Evolutionary conservation across 805 yeast species (phyloP).

Genomic region (Tetrapisispora phaffii): DNA sequence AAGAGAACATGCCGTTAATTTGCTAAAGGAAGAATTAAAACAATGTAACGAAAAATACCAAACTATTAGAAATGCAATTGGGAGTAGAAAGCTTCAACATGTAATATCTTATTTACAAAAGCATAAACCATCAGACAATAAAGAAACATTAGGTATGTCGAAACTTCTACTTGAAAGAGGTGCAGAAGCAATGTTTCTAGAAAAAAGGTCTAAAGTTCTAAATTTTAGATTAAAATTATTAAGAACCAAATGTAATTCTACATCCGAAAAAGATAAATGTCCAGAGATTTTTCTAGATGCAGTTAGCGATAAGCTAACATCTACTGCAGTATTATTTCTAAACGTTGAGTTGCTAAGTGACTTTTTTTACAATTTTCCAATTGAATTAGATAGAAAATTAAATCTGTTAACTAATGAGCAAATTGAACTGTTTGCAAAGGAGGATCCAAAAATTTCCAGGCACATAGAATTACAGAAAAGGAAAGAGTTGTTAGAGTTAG

Average conservation of each 20-base stretch:
- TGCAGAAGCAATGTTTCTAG: constrained; percentile 70
- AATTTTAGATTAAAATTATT: constrained; percentile 68
- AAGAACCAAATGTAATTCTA: constrained; percentile 63
- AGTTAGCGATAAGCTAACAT: constrained; percentile 81
- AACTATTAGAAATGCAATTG: constrained; percentile 56
- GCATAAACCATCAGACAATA: constrained; percentile 25
- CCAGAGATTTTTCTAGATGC: constrained; percentile 92
- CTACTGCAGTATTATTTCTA: constrained; percentile 84
- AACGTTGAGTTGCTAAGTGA: constrained; percentile 92
- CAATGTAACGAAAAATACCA: constrained; percentile 66
- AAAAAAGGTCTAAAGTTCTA: constrained; percentile 60
- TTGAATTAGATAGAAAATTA: constrained; percentile 76
- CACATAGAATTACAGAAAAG: constrained; percentile 92
- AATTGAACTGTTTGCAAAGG: constrained; percentile 82
- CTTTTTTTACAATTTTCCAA: constrained; percentile 90
- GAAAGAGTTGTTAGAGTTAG: constrained; percentile 77
- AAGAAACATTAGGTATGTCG: constrained; percentile 80
- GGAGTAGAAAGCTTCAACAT: constrained; percentile 73
- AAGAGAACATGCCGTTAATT: constrained; percentile 61
- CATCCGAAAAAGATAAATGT: constrained; percentile 78
- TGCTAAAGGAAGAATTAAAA: constrained; percentile 73
- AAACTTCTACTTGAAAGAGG: constrained; percentile 66
- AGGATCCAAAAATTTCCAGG: constrained; percentile 80
- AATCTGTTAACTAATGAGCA: constrained; percentile 59
- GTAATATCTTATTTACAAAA: constrained; percentile 61